Base-by-base conservation (phyloP, 306 rosid species). In the Senna tora region DNA sequence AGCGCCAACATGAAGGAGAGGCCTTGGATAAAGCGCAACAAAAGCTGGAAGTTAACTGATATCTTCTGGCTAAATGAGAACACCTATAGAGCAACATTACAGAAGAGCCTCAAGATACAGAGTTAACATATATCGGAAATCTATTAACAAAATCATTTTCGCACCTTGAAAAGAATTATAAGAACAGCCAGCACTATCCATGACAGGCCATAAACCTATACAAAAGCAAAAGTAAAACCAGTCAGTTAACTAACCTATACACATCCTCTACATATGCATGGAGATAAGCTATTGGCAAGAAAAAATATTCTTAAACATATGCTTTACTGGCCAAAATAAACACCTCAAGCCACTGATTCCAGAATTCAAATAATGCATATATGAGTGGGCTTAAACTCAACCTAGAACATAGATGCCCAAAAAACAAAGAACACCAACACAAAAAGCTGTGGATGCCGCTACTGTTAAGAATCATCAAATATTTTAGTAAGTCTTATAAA, bases 1-100 rank as follows among this genome's bases (percentile, higher is more conserved):
- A 94, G 77, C 14, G 87, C 94, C 83, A 91, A 4, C 91, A 91
- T 57, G 67, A 91, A 85, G 72, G 97, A 58, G 30, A 94, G 54
- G 50, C 98, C 98, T 91, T 91, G 98, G 79, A 91, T 75, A 79
- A 94, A 89, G 46, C 98, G 98, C 87, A 89, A 68, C 71, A 85
- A 42, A 53, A 94, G 96, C 88, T 91, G 98, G 87, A 91, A 94
- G 81, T 94, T 87, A 38, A 89, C 98, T 0, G 97, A 87, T 74
- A 87, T 75, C 83, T 91, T 94, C 92, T 94, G 95, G 87, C 97
- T 94, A 76, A 94, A 91, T 66, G 96, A 86, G 85, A 94, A 89
- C 59, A 94, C 91, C 98, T 94, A 74, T 51, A 20, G 82, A 77
- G 69, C 75, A 73, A 80, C 32, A 77, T 55, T 42, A 54, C 39